These are phyloP conservation scores for Adansonia digitata DNA, from an alignment of 345 rosid genomes.

Conservation along the genomic window DNA sequence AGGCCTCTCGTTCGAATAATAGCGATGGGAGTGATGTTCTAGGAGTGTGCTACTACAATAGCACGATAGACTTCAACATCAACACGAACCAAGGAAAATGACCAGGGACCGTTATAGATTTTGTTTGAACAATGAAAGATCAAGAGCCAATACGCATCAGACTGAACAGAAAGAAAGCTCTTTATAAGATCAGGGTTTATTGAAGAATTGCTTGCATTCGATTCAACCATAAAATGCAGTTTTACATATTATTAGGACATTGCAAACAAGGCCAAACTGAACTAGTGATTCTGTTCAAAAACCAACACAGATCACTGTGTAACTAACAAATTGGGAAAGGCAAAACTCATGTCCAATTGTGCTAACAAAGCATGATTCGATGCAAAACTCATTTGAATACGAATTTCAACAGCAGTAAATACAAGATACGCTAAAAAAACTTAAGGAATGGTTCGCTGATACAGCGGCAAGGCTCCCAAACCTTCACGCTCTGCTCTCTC, in stretches of 20 bases:
- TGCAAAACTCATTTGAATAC: constrained; percentile 6
- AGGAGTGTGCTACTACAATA: neutral
- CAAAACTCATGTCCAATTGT: neutral
- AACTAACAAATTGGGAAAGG: constrained; percentile 7
- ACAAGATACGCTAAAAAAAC: constrained; percentile 3
- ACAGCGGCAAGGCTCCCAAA: constrained; percentile 90
- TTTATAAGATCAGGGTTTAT: neutral
- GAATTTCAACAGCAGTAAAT: constrained; percentile 11
- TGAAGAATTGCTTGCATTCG: neutral
- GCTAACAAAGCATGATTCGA: neutral
- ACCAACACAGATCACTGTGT: neutral
- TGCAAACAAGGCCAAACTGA: neutral
- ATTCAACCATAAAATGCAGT: neutral
- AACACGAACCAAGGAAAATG: neutral
- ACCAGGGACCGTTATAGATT: neutral
- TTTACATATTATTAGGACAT: neutral
- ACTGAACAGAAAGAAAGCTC: neutral
- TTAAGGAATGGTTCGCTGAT: constrained; percentile 79
- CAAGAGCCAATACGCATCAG: neutral
- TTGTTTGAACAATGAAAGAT: no score
- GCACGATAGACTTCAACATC: neutral
- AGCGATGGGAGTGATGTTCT: neutral
- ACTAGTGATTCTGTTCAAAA: neutral
- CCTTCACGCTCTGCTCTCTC: constrained; percentile 84
- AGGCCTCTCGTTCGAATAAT: no score